A percentile compares a stretch with the other conserved stretches of the same genome.
phyloP scores from a whole-genome alignment of 23 red algal species.

The Agarophyton chilense region DNA sequence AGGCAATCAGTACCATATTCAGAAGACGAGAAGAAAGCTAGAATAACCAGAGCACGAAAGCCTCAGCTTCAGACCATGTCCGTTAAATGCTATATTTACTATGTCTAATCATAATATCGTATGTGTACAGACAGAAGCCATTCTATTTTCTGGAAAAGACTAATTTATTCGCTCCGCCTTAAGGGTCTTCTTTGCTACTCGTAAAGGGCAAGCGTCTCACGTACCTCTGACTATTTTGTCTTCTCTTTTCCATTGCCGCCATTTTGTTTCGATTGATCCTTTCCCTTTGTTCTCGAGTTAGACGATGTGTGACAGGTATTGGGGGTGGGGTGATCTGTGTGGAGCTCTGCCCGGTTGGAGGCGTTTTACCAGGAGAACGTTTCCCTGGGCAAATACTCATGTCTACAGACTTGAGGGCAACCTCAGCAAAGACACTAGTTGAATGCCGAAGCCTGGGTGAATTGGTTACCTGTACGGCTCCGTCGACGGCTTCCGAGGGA shows the following conservation, averaged over 20 bases:
- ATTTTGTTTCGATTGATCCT: slow-evolving; percentile 28
- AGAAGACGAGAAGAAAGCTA: neutral
- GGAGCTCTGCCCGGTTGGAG: neutral
- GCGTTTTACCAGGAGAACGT: neutral
- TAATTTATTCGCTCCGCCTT: neutral
- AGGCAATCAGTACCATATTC: slow-evolving; percentile 39
- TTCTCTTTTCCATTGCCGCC: slow-evolving; percentile 35
- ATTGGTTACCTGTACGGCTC: neutral
- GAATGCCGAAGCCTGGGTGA: neutral
- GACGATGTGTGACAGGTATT: neutral
- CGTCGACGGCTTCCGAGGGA: neutral
- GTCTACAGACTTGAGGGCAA: neutral
- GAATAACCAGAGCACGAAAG: neutral
- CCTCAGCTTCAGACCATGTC: no score
- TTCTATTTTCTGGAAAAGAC: neutral
- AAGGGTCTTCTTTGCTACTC: neutral
- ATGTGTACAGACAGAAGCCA: neutral
- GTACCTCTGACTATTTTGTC: slow-evolving; percentile 23
- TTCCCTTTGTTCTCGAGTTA: slow-evolving; percentile 29
- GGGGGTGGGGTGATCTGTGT: neutral
- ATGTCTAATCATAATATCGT: no score
- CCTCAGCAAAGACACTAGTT: neutral
- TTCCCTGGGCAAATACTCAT: neutral
- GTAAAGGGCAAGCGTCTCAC: slow-evolving; percentile 17
- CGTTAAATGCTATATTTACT: no score